Percentiles rank a stretch among this genome's conserved stretches.
These are phyloP conservation scores for Serendipita vermifera DNA, from an alignment of 768 basidiomycete species.

Conservation along the genomic window DNA sequence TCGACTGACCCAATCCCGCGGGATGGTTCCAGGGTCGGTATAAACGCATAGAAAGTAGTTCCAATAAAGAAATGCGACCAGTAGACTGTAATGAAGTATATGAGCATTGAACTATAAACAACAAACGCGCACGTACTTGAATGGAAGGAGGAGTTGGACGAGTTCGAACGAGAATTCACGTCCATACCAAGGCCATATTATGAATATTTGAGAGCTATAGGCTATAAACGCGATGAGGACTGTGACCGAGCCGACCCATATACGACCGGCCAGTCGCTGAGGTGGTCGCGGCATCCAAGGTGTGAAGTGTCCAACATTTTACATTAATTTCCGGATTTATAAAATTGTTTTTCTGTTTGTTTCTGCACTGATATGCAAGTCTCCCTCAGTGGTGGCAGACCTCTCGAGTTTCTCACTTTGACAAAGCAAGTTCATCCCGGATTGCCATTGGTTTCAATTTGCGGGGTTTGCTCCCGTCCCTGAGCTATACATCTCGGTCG, in stretches of 20 bases:
- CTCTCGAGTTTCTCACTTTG: no score
- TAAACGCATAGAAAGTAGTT: constrained; percentile 77
- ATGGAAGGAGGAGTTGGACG: constrained; percentile 63
- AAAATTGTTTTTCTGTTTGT: no score
- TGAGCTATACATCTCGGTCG: no score
- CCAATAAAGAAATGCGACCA: constrained; percentile 69
- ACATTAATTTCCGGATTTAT: no score
- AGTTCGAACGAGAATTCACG: constrained; percentile 59
- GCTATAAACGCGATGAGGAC: constrained; percentile 75
- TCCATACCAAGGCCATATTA: constrained; percentile 92
- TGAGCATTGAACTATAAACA: constrained; percentile 12
- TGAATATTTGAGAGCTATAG: constrained; percentile 76
- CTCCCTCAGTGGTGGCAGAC: no score
- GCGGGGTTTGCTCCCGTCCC: no score
- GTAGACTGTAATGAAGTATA: constrained; percentile 32
- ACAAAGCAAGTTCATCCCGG: no score
- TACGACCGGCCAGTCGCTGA: constrained; percentile 17
- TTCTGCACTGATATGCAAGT: no score
- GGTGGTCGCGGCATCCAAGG: constrained; percentile 7
- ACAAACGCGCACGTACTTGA: constrained; percentile 54
- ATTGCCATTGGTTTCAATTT: no score
- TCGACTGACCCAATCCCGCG: constrained; percentile 57
- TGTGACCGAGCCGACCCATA: constrained; percentile 57
- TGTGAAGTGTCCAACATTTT: no score
- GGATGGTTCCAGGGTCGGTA: constrained; percentile 78